Base-by-base conservation (phyloP, 2,329 filamentous ascomycete species). In the Colletotrichum coccodes region DNA sequence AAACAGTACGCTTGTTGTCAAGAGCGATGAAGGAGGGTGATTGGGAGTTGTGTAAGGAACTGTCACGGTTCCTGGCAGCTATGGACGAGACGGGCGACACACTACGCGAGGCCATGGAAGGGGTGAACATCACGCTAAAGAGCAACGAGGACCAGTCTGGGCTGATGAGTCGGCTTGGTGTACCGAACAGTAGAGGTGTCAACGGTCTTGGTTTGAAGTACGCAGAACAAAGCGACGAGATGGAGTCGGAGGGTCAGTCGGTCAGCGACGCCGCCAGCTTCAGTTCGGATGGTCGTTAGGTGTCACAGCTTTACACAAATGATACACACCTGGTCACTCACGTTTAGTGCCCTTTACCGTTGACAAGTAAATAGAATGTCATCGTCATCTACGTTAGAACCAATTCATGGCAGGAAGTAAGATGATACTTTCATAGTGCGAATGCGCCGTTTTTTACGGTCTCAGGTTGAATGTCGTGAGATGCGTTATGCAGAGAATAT, bases 31-130 rank as follows among this genome's bases (percentile, higher is more conserved):
- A 90, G 36, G 94, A 95, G 78, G 90, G 91, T 56, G 95, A 98
- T 76, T 99, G 95, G 94, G 95, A 98, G 74, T 83, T 99, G 32
- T 98, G 96, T 81, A 96, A 94, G 74, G 96, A 99, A 79, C 86
- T 99, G 32, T 95, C 96, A 12, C 87, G 95, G n/a, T 99, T 99
- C 80, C 82, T 99, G 64, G 94, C 97, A 53, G 95, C 95, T 6
- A 90, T 99, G 75, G 96, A 99, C 76, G 91, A 94, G 72, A 92
- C 90, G 16, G 96, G 96, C 0, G 90, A 91, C 72, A 95, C 93
- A 50, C 84, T 99, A 56, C 85, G 89, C 61, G 89, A 91, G 73
- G 92, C 92, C 2, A 85, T 97, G 79, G 87, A 89, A 72, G 84
- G 89, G 79, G 87, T 90, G 7, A 86, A 88, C 54, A 77, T 81